Conservation (phyloP, 1,284 basidiomycete genomes). For the Inonotus hispidus region DNA sequence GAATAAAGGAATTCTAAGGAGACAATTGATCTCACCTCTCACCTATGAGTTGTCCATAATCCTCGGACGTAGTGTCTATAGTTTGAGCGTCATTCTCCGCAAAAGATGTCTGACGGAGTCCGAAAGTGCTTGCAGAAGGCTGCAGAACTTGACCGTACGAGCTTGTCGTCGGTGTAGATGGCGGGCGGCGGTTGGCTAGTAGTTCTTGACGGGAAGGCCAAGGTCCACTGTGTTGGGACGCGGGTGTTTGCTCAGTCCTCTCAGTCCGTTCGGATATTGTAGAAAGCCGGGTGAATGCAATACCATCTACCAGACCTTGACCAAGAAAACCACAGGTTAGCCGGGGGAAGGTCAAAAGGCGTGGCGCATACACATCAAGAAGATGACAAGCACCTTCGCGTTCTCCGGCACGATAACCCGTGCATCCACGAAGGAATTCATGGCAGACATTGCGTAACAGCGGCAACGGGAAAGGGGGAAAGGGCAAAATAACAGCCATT, state of each 20-base stretch:
- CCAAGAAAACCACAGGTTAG: background rate
- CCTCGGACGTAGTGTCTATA: slow-evolving; percentile 42
- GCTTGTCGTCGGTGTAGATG: slow-evolving; percentile 16
- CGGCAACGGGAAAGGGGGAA: slow-evolving; percentile 1
- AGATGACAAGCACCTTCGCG: slow-evolving; percentile 32
- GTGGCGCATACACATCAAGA: background rate
- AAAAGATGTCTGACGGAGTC: background rate
- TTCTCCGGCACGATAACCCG: slow-evolving; percentile 7
- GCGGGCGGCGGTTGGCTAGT: slow-evolving; percentile 11
- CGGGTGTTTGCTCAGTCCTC: slow-evolving; percentile 6
- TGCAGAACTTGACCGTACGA: slow-evolving; percentile 18
- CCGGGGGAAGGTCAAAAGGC: background rate
- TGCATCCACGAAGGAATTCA: background rate
- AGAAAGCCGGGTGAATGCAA: slow-evolving; percentile 7
- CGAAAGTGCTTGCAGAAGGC: slow-evolving; percentile 11
- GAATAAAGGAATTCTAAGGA: background rate
- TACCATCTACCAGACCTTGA: background rate
- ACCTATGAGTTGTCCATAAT: slow-evolving; percentile 62
- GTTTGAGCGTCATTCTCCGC: slow-evolving; percentile 21
- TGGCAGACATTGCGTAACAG: background rate
- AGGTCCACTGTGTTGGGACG: slow-evolving; percentile 13
- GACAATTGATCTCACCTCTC: slow-evolving; percentile 37
- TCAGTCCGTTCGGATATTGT: slow-evolving; percentile 19
- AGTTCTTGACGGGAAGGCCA: slow-evolving; percentile 16
- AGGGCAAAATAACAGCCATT: slow-evolving; percentile 24